Conservation (phyloP, 1,284 basidiomycete species). For the Tilletiopsis washingtonensis region DNA sequence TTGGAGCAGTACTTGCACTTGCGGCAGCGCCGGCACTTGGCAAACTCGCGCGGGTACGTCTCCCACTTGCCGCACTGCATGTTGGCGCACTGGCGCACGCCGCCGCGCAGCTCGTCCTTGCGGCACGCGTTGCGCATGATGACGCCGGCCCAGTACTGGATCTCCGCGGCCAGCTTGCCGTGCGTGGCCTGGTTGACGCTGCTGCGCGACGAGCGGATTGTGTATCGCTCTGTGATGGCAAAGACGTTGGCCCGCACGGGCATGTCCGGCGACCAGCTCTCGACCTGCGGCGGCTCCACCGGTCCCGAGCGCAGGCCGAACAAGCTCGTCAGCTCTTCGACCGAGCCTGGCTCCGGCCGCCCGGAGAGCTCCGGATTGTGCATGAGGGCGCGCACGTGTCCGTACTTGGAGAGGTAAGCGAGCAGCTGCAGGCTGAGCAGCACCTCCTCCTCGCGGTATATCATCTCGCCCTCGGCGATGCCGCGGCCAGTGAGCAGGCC, state of each 20-base stretch:
- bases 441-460: conserved; percentile 88
- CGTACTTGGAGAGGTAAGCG: conserved; percentile 95
- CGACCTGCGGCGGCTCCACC: background rate
- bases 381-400: conserved; percentile 93
- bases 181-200: conserved; percentile 50
- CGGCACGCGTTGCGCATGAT: conserved; percentile 99
- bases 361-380: conserved; percentile 53
- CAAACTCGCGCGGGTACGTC: conserved; percentile 83
- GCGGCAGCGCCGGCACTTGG: conserved; percentile 87
- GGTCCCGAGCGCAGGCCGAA: background rate
- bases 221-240: conserved; percentile 90
- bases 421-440: conserved; percentile 81
- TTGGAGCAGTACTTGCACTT: conserved; percentile 99
- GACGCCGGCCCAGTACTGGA: conserved; percentile 98
- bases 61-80: conserved; percentile 89
- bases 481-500: too few species aligned
- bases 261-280: conserved; percentile 35
- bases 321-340: background rate
- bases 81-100: conserved; percentile 94
- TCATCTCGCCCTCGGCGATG: conserved; percentile 31
- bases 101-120: conserved; percentile 76
- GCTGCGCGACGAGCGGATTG: conserved; percentile 76
- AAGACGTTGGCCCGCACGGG: conserved; percentile 58
- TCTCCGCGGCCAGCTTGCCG: conserved; percentile 68
- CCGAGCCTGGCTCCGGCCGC: background rate